Conservation (phyloP, 1,284 basidiomycete species). For the Erythrobasidium hasegawianum region DNA sequence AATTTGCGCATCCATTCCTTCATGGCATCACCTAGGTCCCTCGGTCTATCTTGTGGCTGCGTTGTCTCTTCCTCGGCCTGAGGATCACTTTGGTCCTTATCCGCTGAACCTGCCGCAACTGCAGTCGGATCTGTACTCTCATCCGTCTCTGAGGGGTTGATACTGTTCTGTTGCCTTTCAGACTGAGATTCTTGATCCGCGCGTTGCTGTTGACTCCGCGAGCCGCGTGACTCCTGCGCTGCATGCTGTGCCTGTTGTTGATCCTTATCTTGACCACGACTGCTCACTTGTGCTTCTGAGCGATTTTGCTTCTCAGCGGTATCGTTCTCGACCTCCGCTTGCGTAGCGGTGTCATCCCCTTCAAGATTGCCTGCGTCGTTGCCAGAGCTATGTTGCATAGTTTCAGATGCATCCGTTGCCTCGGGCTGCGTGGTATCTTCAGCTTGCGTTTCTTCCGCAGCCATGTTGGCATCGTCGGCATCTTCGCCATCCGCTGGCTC, state of each 20-base stretch:
- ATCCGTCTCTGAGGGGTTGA: slow-evolving; percentile 22
- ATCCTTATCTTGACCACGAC: too few species aligned
- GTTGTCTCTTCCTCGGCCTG: not conserved
- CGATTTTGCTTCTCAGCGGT: not conserved
- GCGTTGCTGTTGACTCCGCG: too few species aligned
- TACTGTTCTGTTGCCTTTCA: not conserved
- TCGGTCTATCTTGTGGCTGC: slow-evolving; percentile 45
- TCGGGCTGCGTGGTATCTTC: slow-evolving; percentile 22
- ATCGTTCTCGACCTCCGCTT: slow-evolving; percentile 15
- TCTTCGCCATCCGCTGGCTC: slow-evolving; percentile 46
- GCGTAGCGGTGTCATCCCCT: not conserved
- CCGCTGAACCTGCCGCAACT: not conserved
- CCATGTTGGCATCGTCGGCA: slow-evolving; percentile 40
- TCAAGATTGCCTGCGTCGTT: not conserved
- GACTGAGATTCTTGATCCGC: too few species aligned
- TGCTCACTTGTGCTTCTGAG: not conserved
- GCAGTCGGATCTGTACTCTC: slow-evolving; percentile 4
- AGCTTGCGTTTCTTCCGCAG: slow-evolving; percentile 17
- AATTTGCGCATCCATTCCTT: slow-evolving; percentile 78
- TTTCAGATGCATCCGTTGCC: slow-evolving; percentile 20
- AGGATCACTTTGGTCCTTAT: not conserved
- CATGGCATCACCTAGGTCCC: slow-evolving; percentile 79
- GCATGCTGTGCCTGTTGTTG: too few species aligned
- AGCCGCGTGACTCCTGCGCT: too few species aligned
- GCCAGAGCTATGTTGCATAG: not conserved